These are phyloP conservation scores for Suillus lakei DNA, from an alignment of 768 basidiomycete genomes.

Conservation along the genomic window DNA sequence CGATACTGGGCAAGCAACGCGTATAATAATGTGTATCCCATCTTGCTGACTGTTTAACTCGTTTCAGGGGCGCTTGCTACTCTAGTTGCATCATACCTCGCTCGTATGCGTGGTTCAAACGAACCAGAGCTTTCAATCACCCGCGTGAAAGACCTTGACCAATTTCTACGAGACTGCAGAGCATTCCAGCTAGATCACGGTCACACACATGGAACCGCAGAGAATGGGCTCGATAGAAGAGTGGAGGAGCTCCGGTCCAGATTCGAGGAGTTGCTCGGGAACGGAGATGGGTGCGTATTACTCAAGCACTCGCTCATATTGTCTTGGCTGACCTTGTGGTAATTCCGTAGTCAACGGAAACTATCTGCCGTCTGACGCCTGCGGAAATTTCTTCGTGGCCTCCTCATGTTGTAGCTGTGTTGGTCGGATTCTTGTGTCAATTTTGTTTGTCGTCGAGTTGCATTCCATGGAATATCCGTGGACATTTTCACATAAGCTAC, in stretches of 20 bases:
- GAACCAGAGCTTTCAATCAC: conserved; percentile 39
- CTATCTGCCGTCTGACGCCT: neutral
- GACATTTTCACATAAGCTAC: neutral
- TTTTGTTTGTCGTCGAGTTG: neutral
- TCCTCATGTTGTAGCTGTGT: neutral
- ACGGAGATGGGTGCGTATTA: conserved; percentile 14
- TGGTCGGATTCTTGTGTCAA: neutral
- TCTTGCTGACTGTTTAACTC: neutral
- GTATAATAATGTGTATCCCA: neutral
- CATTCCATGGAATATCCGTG: neutral
- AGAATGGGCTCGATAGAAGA: conserved; percentile 8
- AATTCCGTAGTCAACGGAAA: neutral
- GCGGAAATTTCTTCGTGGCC: neutral
- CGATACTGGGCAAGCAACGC: conserved; percentile 28
- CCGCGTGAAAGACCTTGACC: conserved; percentile 35
- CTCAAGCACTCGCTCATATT: neutral
- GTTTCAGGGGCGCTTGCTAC: conserved; percentile 38
- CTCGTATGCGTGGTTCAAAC: conserved; percentile 40
- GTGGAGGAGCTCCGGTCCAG: conserved; percentile 35
- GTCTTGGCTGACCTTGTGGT: neutral
- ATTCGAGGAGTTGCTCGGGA: conserved; percentile 41
- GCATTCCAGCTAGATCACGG: conserved; percentile 39
- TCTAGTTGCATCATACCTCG: conserved; percentile 44
- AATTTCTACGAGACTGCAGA: conserved; percentile 39
- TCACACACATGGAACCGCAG: conserved; percentile 18